These are phyloP conservation scores for Centella asiatica DNA, from an alignment of 129 eudicot genomes.

Conservation along the genomic window DNA sequence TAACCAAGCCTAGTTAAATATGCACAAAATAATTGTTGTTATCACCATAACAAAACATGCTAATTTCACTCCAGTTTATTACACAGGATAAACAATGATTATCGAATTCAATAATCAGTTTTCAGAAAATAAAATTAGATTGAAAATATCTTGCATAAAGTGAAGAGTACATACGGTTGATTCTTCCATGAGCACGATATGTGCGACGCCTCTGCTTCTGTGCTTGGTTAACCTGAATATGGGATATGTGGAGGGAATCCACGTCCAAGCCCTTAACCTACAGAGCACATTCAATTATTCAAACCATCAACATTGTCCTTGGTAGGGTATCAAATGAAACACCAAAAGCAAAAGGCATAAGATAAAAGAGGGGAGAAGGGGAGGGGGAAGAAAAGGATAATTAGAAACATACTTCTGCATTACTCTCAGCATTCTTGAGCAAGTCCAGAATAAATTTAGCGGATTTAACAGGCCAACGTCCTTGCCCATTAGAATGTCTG, in stretches of 20 bases:
- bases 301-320: not conserved
- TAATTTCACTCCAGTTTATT: not conserved
- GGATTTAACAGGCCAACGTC: slow-evolving; percentile 64
- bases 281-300: not conserved
- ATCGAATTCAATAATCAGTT: not conserved
- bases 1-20: not conserved
- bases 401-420: slow-evolving; percentile 38
- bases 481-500: slow-evolving; percentile 60
- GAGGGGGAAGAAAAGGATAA: not conserved
- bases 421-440: slow-evolving; percentile 64
- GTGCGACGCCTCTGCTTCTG: slow-evolving; percentile 56
- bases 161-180: slow-evolving; percentile 35
- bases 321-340: not conserved
- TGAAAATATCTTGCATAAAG: not conserved
- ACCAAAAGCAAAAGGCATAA: not conserved
- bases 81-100: not conserved
- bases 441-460: slow-evolving; percentile 49
- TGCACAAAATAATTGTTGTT: not conserved
- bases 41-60: not conserved
- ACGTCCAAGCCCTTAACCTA: slow-evolving; percentile 61
- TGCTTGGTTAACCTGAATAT: slow-evolving; percentile 62
- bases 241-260: slow-evolving; percentile 53
- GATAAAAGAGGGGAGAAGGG: too few relatives aligned
- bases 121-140: not conserved
- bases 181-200: slow-evolving; percentile 61